Evolutionary conservation across 1,284 basidiomycete species (phyloP).

Genomic region (Sporisorium reilianum): DNA sequence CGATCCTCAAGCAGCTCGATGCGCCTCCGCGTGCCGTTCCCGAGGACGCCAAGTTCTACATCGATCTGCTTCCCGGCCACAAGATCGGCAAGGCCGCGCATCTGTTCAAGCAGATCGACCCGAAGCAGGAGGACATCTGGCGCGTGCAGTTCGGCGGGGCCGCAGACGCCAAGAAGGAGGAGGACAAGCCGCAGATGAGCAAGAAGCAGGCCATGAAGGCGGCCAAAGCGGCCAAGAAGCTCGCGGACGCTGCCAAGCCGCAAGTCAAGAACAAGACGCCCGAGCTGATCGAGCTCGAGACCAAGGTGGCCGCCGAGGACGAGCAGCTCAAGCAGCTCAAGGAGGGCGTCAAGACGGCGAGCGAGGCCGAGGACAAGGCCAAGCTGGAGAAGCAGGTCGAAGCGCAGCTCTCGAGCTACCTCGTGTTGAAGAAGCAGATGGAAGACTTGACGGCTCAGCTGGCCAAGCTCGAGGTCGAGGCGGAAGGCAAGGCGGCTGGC

Average conservation of each 20-base stretch:
- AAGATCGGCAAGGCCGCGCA: conserved; percentile 86
- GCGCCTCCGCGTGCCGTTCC: conserved; percentile 82
- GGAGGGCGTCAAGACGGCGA: conserved; percentile 42
- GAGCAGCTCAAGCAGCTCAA: conserved; percentile 58
- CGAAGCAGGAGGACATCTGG: conserved; percentile 87
- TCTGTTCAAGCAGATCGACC: conserved; percentile 93
- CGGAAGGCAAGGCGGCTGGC: conserved; percentile 1
- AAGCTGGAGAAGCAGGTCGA: conserved; percentile 39
- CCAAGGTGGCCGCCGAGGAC: conserved; percentile 53
- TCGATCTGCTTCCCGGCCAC: conserved; percentile 90
- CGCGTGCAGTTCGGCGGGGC: conserved; percentile 82
- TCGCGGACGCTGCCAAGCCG: conserved; percentile 41
- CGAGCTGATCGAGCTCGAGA: conserved; percentile 56
- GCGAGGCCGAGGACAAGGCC: conserved; percentile 53
- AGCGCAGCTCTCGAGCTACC: conserved; percentile 24
- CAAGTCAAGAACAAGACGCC: conserved; percentile 62
- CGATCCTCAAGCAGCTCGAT: conserved; percentile 88
- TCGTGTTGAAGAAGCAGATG: conserved; percentile 43
- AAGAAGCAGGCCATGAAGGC: conserved; percentile 66
- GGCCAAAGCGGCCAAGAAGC: conserved; percentile 65
- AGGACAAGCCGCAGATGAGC: conserved; percentile 58
- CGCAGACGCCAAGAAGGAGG: conserved; percentile 44
- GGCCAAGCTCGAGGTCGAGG: conserved; percentile 41
- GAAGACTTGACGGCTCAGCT: conserved; percentile 35
- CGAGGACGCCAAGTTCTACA: conserved; percentile 71